Evolutionary conservation across 176 grass and related monocot genomes (phyloP), one percentile per base, ranked within the genome.

Genomic region (Raddia guianensis): DNA sequence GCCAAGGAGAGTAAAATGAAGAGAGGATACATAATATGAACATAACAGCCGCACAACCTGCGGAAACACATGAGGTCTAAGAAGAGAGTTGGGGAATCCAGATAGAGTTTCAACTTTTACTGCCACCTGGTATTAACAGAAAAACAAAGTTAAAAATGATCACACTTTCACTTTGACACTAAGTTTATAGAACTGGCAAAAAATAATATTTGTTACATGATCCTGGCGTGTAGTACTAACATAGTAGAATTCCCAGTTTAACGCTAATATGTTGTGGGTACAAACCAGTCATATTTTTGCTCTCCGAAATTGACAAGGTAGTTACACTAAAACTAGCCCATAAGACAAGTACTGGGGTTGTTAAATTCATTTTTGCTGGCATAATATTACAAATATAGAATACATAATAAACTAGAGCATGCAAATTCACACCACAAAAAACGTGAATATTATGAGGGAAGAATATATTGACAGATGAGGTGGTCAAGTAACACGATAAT

Each of bases 41-140:
- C 52, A 8, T 12, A 63, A 43, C 12, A n/a, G 27, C 19, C 5
- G 61, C 48, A 63, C 43, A 70, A 90, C 92, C 92, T 91, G 81
- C 33, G 90, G 95, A 89, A 95, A 89, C 64, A 93, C 67, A 70
- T 72, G 58, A 5, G 90, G 95, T 58, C 73, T 91, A 75, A 93
- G 75, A 57, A 77, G 73, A 60, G 90, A 91, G 86, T 79, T 90
- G 49, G 86, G 70, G 81, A 95, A 95, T 79, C 92, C 92, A 84
- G 92, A 91, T 67, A 95, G 60, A 21, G 81, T 87, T 84, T 98
- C 92, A 77, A 98, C 88, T 86, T 88, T 89, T 45, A 98, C 81
- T 37, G 90, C 95, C 69, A 89, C 92, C 92, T 95, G 85, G 35
- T 80, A 51, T 54, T 42, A 89, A 68, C 37, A 63, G 42, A 86